Conservation (phyloP, 2,329 filamentous ascomycete species). For the Orbilia blumenaviensis region DNA sequence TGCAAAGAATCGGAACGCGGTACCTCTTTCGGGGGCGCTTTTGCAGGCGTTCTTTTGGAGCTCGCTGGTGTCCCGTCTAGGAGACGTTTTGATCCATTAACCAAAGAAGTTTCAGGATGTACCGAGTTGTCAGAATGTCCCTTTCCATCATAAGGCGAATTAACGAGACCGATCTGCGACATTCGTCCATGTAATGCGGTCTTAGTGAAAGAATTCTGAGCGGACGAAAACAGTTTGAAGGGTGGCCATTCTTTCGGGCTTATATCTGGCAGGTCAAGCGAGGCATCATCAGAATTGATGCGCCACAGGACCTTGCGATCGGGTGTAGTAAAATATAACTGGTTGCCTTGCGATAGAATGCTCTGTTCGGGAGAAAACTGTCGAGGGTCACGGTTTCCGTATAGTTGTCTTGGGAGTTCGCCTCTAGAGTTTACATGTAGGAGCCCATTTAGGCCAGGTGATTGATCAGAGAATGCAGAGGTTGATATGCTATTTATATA, state of each 20-base stretch:
- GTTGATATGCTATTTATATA: constrained; percentile 48
- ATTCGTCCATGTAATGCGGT: constrained; percentile 23
- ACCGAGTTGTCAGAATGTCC: not conserved
- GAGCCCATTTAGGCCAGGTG: constrained; percentile 33
- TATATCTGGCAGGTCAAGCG: not conserved
- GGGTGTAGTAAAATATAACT: constrained; percentile 39
- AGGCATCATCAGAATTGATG: constrained; percentile 4
- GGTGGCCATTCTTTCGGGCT: constrained; percentile 25
- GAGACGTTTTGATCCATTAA: constrained; percentile 28
- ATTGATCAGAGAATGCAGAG: constrained; percentile 46
- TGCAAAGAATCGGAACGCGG: constrained; percentile 13
- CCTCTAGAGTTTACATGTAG: constrained; percentile 32
- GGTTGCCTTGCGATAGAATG: constrained; percentile 12
- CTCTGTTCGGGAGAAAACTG: constrained; percentile 8
- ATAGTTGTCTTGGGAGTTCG: constrained; percentile 22
- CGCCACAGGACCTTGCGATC: constrained; percentile 20
- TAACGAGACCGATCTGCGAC: constrained; percentile 16
- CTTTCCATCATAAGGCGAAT: constrained; percentile 19
- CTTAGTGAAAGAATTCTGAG: constrained; percentile 15
- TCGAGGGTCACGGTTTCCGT: not conserved
- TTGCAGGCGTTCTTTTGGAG: not conserved
- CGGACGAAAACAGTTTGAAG: constrained; percentile 34
- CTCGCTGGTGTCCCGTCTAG: constrained; percentile 34
- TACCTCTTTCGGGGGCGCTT: constrained; percentile 1
- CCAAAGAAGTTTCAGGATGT: constrained; percentile 14